Base-by-base conservation (phyloP, 495 filamentous ascomycete genomes). In the Aspergillus coremiiformis region DNA sequence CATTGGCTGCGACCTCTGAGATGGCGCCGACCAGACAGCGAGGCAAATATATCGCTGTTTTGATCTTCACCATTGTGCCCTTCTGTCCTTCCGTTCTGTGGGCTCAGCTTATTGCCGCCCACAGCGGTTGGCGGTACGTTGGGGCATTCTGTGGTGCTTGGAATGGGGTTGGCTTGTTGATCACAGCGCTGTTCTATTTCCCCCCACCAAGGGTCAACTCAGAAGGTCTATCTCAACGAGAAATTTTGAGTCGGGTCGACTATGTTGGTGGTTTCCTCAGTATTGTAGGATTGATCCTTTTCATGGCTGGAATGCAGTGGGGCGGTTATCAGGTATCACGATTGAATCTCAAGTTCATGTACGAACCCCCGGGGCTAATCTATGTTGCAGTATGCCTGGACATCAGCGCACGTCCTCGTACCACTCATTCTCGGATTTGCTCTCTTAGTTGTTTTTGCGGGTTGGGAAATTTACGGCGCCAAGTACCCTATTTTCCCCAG, bases 21-120 rank as follows among this genome's bases (percentile, higher is more conserved):
- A 74, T 87, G 60, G 85, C 82, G 26, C 85, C 85, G 1, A 81
- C 82, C 14, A 69, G 77, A 14, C 79, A 84, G 59, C 78, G 85
- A 35, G 85, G 85, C 17, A 79, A 77, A 64, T 87, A 87, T 59
- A 78, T 88, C 35, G 81, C 84, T 3, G 68, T 76, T 4, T 62
- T 89, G 29, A 77, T 85, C 44, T 81, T 87, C 61, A 84, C 81
- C 21, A 85, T 87, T 44, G 29, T 86, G 0, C 85, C 85, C 0
- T 85, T 86, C 60, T 76, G 78, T 51, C 84, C 85, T 0, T 82
- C 82, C 0, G 84, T 85, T 2, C 68, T 89, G 33, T 88, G 78
- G 72, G 84, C 77, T 11, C 85, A 89, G 63, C 67, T 89, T 26
- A 86, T 89, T 45, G 74, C 83, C 20, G 68, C 66, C 11, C 63